Conservation (phyloP, 140 eudicot genomes). For the Stevia rebaudiana region DNA sequence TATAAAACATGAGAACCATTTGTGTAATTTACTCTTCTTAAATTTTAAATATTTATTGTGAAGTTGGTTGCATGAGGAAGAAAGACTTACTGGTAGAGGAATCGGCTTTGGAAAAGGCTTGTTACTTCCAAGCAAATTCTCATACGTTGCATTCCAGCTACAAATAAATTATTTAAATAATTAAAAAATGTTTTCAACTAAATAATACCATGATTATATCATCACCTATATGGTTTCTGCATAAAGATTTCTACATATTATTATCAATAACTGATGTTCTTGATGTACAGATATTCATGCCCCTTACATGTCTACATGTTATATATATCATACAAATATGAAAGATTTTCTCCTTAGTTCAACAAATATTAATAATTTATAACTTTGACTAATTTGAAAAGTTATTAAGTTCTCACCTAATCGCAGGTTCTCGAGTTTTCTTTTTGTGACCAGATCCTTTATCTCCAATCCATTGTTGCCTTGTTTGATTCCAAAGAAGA, state of each 20-base stretch:
- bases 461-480: constrained; percentile 82
- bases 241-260: neutral
- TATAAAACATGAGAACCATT: neutral
- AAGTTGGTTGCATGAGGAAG: neutral
- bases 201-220: neutral
- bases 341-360: neutral
- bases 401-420: constrained; percentile 40
- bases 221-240: constrained; percentile 10
- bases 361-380: neutral
- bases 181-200: neutral
- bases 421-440: constrained; percentile 58
- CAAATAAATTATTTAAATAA: neutral
- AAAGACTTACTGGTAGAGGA: constrained; percentile 60
- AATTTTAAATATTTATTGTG: no score
- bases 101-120: constrained; percentile 56
- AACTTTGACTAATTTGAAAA: neutral
- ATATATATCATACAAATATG: neutral
- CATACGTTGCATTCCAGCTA: constrained; percentile 80
- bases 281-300: neutral
- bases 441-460: constrained; percentile 40
- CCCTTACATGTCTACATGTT: neutral
- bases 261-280: neutral
- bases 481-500: constrained; percentile 82
- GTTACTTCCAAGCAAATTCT: constrained; percentile 61
- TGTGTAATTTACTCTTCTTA: no score